Conservation (phyloP, 805 yeast genomes). For the Ogataea ganodermae region DNA sequence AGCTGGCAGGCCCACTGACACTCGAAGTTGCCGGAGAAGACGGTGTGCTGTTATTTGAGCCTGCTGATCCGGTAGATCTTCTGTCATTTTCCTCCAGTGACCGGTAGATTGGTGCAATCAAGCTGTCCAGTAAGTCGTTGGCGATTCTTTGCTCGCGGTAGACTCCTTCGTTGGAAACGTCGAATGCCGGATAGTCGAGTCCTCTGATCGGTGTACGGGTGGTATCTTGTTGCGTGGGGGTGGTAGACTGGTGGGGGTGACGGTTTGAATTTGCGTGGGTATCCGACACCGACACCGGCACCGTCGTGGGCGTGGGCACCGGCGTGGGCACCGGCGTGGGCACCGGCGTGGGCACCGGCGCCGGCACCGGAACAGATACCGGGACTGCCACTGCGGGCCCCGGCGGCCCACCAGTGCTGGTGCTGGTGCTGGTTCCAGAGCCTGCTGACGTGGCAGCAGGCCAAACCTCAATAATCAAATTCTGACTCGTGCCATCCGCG, state of each 20-base stretch:
- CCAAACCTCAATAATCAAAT: constrained; percentile 35
- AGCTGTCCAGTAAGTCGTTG: constrained; percentile 25
- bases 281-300: no score
- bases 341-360: constrained; percentile 3
- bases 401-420: not conserved
- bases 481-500: constrained; percentile 33
- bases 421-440: no score
- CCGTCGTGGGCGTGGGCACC: not conserved
- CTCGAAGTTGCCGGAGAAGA: not conserved
- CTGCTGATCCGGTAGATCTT: not conserved
- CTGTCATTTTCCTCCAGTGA: constrained; percentile 19
- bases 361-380: no score
- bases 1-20: not conserved
- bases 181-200: constrained; percentile 39
- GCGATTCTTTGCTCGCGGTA: constrained; percentile 28
- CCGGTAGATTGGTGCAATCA: constrained; percentile 30
- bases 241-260: not conserved
- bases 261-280: no score
- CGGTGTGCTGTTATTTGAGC: not conserved
- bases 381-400: no score
- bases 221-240: not conserved
- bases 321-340: not conserved
- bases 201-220: constrained; percentile 31
- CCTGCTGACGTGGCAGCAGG: no score
- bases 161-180: constrained; percentile 36